Conservation (phyloP, 1,139 yeast species). For the Pichia sp. region DNA sequence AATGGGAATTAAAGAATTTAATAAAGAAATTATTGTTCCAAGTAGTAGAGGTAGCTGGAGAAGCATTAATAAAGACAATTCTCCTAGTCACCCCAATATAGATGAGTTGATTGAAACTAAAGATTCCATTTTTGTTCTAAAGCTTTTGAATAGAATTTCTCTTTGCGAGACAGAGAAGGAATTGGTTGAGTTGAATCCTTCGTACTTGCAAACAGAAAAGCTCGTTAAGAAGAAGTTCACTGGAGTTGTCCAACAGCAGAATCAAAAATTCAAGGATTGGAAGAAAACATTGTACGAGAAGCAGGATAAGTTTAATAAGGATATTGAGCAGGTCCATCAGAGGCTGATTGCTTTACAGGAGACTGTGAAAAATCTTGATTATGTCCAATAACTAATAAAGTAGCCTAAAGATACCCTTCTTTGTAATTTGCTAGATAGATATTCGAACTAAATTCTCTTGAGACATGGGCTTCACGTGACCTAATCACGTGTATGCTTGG, state of each 20-base stretch:
- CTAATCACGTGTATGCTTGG: too few species aligned
- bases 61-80: slow-evolving; percentile 19
- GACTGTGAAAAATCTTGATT: slow-evolving; percentile 26
- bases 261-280: slow-evolving; percentile 61
- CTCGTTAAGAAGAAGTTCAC: slow-evolving; percentile 41
- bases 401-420: neutral
- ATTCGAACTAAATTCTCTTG: too few species aligned
- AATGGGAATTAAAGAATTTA: slow-evolving; percentile 18
- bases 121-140: slow-evolving; percentile 28
- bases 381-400: neutral
- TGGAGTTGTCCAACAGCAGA: slow-evolving; percentile 46
- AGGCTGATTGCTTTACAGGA: slow-evolving; percentile 34
- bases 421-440: neutral
- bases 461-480: too few species aligned
- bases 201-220: slow-evolving; percentile 39
- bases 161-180: slow-evolving; percentile 34
- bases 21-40: slow-evolving; percentile 19
- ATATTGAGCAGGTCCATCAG: slow-evolving; percentile 40
- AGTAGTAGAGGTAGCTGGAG: slow-evolving; percentile 27
- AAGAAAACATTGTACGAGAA: slow-evolving; percentile 46
- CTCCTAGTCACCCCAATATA: slow-evolving; percentile 24
- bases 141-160: slow-evolving; percentile 35
- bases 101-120: slow-evolving; percentile 25
- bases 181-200: slow-evolving; percentile 40
- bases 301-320: slow-evolving; percentile 51